These are phyloP conservation scores for Sphagnum fallax DNA, from an alignment of 228 moss, liverwort and hornwort genomes.

Conservation along the genomic window DNA sequence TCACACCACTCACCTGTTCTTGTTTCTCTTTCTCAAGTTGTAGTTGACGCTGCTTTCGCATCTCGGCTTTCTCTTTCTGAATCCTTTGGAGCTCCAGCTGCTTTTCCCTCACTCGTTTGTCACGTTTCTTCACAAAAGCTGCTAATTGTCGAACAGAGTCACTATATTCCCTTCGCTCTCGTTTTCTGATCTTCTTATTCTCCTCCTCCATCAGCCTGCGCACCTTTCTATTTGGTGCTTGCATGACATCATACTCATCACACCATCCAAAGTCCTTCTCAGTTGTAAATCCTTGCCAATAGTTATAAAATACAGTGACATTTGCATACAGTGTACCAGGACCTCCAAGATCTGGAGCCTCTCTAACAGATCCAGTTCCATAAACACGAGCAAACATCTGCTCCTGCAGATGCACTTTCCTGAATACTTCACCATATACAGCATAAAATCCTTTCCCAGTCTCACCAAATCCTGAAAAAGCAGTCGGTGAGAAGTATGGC, in stretches of 20 bases:
- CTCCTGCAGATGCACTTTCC: constrained; percentile 79
- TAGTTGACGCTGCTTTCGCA: constrained; percentile 55
- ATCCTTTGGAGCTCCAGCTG: constrained; percentile 60
- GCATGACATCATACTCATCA: constrained; percentile 66
- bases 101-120: constrained; percentile 80
- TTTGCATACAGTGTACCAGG: constrained; percentile 35
- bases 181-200: constrained; percentile 76
- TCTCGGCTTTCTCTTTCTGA: constrained; percentile 39
- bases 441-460: constrained; percentile 73
- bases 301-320: constrained; percentile 74
- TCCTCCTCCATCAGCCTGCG: constrained; percentile 89
- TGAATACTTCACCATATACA: constrained; percentile 69
- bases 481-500: constrained; percentile 78
- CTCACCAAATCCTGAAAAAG: constrained; percentile 78
- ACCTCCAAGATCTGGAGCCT: constrained; percentile 66
- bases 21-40: constrained; percentile 67
- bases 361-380: constrained; percentile 54
- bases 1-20: constrained; percentile 14
- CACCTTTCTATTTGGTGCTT: constrained; percentile 70
- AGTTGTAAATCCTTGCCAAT: constrained; percentile 76
- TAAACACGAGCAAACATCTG: constrained; percentile 80
- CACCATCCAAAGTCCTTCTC: constrained; percentile 97
- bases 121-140: constrained; percentile 89
- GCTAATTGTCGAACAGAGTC: constrained; percentile 76
- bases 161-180: constrained; percentile 65